Percentiles rank a stretch among this genome's conserved stretches.
phyloP scores from a whole-genome alignment of 768 basidiomycete species.

The Lactarius hengduanensis region DNA sequence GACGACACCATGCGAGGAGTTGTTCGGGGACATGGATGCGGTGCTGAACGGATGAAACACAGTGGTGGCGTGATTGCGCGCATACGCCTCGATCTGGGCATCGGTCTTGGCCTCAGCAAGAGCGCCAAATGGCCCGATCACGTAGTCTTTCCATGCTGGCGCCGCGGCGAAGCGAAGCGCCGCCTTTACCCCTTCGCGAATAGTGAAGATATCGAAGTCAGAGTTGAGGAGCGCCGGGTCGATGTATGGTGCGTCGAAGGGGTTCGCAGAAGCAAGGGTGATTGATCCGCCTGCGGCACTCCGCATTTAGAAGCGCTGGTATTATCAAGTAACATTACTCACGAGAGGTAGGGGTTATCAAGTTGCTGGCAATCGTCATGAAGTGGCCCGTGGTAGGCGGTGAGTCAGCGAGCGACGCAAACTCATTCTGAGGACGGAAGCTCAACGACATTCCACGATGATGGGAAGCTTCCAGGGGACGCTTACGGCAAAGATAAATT shows the following conservation, averaged over 20 bases:
- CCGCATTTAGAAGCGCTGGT: neutral
- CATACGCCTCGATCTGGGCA: conserved; percentile 29
- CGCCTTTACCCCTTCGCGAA: conserved; percentile 14
- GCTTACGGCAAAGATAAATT: conserved; percentile 24
- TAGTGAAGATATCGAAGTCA: conserved; percentile 14
- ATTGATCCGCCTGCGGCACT: conserved; percentile 28
- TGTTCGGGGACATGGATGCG: conserved; percentile 43
- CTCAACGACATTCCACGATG: neutral
- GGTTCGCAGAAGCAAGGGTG: conserved; percentile 30
- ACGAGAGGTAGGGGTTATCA: conserved; percentile 31
- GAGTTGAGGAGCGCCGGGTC: conserved; percentile 28
- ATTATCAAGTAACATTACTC: neutral
- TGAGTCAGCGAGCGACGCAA: conserved; percentile 9
- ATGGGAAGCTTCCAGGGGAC: neutral
- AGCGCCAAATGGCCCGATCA: conserved; percentile 4
- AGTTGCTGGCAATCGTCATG: conserved; percentile 21
- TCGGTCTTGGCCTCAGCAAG: conserved; percentile 20
- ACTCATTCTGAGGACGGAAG: conserved; percentile 10
- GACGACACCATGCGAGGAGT: conserved; percentile 41
- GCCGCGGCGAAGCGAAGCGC: conserved; percentile 6
- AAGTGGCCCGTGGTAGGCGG: conserved; percentile 29
- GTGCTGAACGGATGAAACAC: conserved; percentile 37
- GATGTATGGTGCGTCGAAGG: conserved; percentile 33
- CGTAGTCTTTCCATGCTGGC: conserved; percentile 13
- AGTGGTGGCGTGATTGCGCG: conserved; percentile 26